Evolutionary conservation across 257 asterid species (phyloP).

Genomic region (Solanum raphanifolium): DNA sequence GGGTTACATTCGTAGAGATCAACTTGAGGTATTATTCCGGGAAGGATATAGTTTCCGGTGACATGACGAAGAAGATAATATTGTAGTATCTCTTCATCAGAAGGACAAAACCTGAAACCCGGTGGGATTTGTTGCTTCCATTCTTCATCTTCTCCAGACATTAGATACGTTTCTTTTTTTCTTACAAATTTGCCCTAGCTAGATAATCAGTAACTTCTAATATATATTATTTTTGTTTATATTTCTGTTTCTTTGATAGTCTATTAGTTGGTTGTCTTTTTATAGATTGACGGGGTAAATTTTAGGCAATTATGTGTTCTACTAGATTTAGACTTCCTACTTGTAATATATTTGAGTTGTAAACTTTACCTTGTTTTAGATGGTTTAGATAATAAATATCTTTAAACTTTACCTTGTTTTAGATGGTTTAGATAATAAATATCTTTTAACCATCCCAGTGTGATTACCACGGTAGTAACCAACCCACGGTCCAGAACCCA

Average conservation of each 20-base stretch:
- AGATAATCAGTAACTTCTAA: not conserved
- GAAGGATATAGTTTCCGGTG: not conserved
- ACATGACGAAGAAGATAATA: not conserved
- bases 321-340: not conserved
- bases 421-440: not conserved
- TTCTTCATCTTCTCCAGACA: not conserved
- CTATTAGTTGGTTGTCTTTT: not conserved
- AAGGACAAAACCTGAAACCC: not conserved
- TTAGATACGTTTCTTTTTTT: not conserved
- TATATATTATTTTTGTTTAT: not conserved
- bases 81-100: not conserved
- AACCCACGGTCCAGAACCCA: not conserved
- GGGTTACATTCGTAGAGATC: not conserved
- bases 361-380: not conserved
- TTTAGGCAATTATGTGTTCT: not conserved
- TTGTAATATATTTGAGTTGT: not conserved
- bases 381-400: not conserved
- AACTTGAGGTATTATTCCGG: not conserved
- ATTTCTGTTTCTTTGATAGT: not conserved
- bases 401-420: not conserved
- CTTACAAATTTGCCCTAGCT: not conserved
- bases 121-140: not conserved
- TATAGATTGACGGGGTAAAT: not conserved
- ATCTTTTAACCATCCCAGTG: too few relatives aligned
- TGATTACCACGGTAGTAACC: too few relatives aligned